Evolutionary conservation across 139 green algal genomes (phyloP).

Genomic region (Trebouxia sp.): DNA sequence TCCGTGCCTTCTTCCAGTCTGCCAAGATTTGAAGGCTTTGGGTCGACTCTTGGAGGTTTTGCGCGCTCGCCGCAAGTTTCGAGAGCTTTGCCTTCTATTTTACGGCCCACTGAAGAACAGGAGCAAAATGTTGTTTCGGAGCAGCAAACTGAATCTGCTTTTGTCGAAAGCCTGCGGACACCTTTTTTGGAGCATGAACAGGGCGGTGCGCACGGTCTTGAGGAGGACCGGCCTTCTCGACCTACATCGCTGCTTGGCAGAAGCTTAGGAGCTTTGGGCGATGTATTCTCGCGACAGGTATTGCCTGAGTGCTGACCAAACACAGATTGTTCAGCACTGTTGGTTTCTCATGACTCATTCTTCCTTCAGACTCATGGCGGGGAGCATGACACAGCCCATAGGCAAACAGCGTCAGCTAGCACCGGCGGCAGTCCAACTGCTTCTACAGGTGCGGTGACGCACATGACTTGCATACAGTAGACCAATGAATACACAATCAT

Average conservation of each 20-base stretch:
- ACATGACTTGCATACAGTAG: no score
- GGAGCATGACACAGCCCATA: no score
- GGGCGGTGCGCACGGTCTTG: not conserved
- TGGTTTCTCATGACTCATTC: no score
- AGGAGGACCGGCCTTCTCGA: not conserved
- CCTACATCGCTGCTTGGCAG: not conserved
- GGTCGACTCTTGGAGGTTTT: not conserved
- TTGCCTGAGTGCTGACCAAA: no score
- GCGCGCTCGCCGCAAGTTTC: not conserved
- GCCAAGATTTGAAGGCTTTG: conserved; percentile 5
- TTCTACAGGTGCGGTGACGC: no score
- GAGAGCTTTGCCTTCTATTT: not conserved
- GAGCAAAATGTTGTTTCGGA: not conserved
- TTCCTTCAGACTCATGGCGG: no score
- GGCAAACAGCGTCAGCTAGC: no score
- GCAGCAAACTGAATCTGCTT: conserved; percentile 6
- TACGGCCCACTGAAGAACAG: not conserved
- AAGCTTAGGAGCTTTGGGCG: not conserved
- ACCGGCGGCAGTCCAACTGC: no score
- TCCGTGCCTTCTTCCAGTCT: not conserved
- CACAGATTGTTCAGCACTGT: no score
- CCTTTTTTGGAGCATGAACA: not conserved
- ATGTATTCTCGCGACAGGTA: conserved; percentile 8
- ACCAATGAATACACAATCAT: no score
- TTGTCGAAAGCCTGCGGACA: not conserved